phyloP scores from a whole-genome alignment of 2,329 filamentous ascomycete species.

The Calonectria hawksworthii region DNA sequence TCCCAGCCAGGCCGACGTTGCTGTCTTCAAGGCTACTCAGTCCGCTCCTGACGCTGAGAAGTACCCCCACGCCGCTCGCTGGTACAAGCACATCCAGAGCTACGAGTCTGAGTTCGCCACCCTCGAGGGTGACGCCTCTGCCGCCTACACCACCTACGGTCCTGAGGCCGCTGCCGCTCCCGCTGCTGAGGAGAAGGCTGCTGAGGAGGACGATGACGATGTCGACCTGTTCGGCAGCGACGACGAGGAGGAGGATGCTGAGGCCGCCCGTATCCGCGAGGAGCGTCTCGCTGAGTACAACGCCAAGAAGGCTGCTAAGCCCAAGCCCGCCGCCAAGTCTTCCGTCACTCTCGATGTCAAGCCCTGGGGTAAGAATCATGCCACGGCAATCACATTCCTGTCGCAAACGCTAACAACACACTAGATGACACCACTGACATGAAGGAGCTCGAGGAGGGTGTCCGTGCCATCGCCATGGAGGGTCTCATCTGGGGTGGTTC shows the following conservation, averaged over 20 bases:
- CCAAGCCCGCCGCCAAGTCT: slow-evolving; percentile 93
- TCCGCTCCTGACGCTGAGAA: slow-evolving; percentile 83
- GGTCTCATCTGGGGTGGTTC: slow-evolving; percentile 96
- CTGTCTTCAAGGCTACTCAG: slow-evolving; percentile 91
- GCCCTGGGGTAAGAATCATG: slow-evolving; percentile 87
- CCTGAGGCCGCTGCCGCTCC: slow-evolving; percentile 85
- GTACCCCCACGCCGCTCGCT: slow-evolving; percentile 94
- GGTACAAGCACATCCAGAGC: slow-evolving; percentile 98
- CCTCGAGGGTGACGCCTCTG: slow-evolving; percentile 91
- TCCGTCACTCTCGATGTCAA: slow-evolving; percentile 97
- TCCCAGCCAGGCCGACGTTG: slow-evolving; percentile 95
- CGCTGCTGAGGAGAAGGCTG: slow-evolving; percentile 74
- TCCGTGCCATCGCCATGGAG: slow-evolving; percentile 89
- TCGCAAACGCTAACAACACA: slow-evolving; percentile 40
- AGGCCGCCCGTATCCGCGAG: slow-evolving; percentile 86
- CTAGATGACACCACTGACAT: slow-evolving; percentile 95
- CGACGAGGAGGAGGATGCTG: slow-evolving; percentile 93
- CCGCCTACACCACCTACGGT: slow-evolving; percentile 91
- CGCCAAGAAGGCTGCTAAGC: slow-evolving; percentile 97
- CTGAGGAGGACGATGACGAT: slow-evolving; percentile 71
- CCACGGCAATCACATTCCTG: too few species aligned
- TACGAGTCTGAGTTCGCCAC: slow-evolving; percentile 94
- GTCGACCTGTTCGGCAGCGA: slow-evolving; percentile 95
- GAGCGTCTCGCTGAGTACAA: slow-evolving; percentile 93
- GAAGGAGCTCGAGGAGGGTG: slow-evolving; percentile 82